phyloP scores from a whole-genome alignment of 106 monocot species.

The Phalaenopsis equestris region DNA sequence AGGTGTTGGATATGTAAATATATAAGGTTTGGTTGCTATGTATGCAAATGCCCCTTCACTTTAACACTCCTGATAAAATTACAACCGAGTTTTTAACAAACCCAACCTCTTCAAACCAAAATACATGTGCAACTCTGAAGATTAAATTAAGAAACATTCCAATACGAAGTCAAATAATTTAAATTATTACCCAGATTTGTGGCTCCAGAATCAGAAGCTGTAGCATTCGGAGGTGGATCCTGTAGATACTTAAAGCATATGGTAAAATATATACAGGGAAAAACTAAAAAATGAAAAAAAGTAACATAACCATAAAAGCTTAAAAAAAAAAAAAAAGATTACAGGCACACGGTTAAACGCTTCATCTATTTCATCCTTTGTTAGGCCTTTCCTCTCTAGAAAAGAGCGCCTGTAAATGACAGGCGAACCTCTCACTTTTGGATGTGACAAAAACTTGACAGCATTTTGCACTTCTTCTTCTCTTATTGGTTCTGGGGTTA shows the following conservation, averaged over 20 bases:
- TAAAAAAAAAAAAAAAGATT: slow-evolving; percentile 11
- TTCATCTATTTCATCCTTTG: slow-evolving; percentile 97
- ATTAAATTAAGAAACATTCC: neutral
- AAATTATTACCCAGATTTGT: slow-evolving; percentile 45
- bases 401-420: slow-evolving; percentile 82
- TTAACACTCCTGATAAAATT: neutral
- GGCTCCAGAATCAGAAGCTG: slow-evolving; percentile 27
- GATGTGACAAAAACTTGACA: slow-evolving; percentile 89
- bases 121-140: neutral
- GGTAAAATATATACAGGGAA: neutral
- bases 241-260: slow-evolving; percentile 8
- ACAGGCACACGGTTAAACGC: slow-evolving; percentile 96
- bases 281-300: neutral
- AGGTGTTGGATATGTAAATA: too few species aligned
- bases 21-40: too few species aligned
- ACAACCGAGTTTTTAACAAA: neutral
- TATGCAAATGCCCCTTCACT: too few species aligned
- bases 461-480: slow-evolving; percentile 98
- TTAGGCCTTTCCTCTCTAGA: slow-evolving; percentile 89
- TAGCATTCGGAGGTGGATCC: slow-evolving; percentile 75
- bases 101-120: neutral
- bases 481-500: slow-evolving; percentile 48
- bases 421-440: slow-evolving; percentile 87
- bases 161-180: neutral
- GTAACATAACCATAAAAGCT: neutral